Evolutionary conservation across 805 yeast genomes (phyloP).

Genomic region (Monosporozyma servazzii): DNA sequence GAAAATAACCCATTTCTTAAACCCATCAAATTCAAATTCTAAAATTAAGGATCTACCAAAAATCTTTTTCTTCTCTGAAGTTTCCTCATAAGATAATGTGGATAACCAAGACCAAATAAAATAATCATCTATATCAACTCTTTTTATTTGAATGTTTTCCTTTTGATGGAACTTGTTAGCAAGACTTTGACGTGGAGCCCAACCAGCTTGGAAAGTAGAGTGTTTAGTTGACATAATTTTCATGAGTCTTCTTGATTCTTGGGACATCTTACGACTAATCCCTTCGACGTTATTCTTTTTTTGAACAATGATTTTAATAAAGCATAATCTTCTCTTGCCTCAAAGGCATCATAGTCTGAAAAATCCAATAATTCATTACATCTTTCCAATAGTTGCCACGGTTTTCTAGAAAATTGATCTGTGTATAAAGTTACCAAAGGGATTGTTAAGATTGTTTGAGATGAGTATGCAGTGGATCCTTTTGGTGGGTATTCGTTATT

Average conservation of each 20-base stretch:
- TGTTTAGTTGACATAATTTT: conserved; percentile 34
- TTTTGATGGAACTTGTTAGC: conserved; percentile 16
- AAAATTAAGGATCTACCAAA: conserved; percentile 79
- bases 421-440: conserved; percentile 56
- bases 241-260: conserved; percentile 57
- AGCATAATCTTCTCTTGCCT: conserved; percentile 70
- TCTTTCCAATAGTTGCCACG: conserved; percentile 51
- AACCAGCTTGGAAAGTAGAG: conserved; percentile 34
- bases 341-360: conserved; percentile 58
- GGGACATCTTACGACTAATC: conserved; percentile 55
- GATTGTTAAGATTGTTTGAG: conserved; percentile 40
- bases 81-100: conserved; percentile 64
- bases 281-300: conserved; percentile 42
- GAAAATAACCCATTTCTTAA: conserved; percentile 66
- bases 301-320: conserved; percentile 64
- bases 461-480: conserved; percentile 28
- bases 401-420: conserved; percentile 36
- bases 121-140: conserved; percentile 74
- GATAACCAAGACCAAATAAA: conserved; percentile 90
- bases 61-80: conserved; percentile 49
- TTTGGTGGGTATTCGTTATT: conserved; percentile 72
- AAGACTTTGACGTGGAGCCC: conserved; percentile 29
- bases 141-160: conserved; percentile 35
- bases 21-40: conserved; percentile 71
- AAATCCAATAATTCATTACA: conserved; percentile 54